Conservation (phyloP, 2,329 filamentous ascomycete genomes). For the Colletotrichum sp. region DNA sequence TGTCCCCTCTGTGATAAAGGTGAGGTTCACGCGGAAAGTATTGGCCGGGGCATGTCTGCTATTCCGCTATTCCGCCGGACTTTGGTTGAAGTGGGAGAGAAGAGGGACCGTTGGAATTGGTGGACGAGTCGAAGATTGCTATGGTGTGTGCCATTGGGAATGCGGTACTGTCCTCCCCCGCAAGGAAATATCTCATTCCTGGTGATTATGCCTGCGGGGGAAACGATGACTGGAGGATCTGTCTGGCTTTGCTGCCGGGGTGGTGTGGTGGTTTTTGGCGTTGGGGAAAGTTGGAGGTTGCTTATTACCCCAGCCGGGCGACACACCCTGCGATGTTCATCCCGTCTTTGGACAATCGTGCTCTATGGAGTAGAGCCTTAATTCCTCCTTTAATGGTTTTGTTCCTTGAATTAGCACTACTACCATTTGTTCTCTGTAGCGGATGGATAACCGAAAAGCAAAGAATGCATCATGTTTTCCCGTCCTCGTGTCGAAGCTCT, state of each 20-base stretch:
- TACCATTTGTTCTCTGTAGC: background rate
- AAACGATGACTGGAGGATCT: background rate
- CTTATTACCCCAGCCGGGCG: background rate
- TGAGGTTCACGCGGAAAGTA: background rate
- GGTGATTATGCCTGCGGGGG: fast-evolving
- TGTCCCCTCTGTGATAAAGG: background rate
- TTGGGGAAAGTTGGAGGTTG: background rate
- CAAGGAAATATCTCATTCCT: background rate
- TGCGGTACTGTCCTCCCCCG: background rate
- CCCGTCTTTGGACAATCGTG: background rate
- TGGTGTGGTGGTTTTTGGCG: background rate
- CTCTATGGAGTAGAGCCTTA: background rate
- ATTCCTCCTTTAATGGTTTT: no score
- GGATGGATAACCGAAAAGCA: background rate
- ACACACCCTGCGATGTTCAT: background rate
- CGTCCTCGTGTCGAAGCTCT: background rate
- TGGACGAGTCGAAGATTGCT: background rate
- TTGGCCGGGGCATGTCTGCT: background rate
- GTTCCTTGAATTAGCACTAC: background rate
- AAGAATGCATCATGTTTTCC: fast-evolving
- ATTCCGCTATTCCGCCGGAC: background rate
- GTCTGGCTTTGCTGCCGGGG: background rate
- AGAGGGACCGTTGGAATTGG: no score
- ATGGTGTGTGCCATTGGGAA: background rate
- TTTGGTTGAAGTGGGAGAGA: no score